Evolutionary conservation across 495 filamentous ascomycete genomes (phyloP), one percentile per base, ranked within the genome.

Genomic region (Talaromyces borbonicus): DNA sequence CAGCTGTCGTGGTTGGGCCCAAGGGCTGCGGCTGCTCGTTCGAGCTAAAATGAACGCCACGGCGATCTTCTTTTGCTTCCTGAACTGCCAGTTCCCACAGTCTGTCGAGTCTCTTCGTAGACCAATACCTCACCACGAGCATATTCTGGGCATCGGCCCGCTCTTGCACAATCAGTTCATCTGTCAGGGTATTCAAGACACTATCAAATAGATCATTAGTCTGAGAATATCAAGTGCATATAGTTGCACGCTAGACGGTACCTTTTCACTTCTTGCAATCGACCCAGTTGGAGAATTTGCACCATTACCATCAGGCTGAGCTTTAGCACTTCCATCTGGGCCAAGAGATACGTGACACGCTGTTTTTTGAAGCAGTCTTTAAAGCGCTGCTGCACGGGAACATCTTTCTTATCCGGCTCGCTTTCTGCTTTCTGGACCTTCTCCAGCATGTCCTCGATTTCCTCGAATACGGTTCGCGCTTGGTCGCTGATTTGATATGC

Each of bases 51-150:
- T 23, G 48, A 42, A 31, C 18, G 12, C 14, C 26, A 15, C 23
- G 14, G 25, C 11, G 46, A 22, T 57, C 56, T 22, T 69, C 60
- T 7, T 46, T 25, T 18, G 51, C 57, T 43, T 70, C 68, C 20
- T 65, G 56, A 36, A 66, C 56, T 26, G 66, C 67, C 15, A 56
- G 14, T 35, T 65, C 56, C 55, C 65, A 70, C 16, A 72, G 51
- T 6, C 57, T 56, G 20, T 66, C 65, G 5, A 72, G 53, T 8
- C 65, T 64, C 33, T 61, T 66, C 22, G 60, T 48, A 9, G 67
- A 62, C 62, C 63, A 71, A 48, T 71, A 67, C 32, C 69, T 54
- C 4, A 69, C 58, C n/a, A 72, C 59, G 20, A 72, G 59, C 67
- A 72, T 68, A 40, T 69, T 72, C 49, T 72, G 66, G 9, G 60